Evolutionary conservation across 1,139 yeast species (phyloP).

Genomic region (Arxiozyma bovina): DNA sequence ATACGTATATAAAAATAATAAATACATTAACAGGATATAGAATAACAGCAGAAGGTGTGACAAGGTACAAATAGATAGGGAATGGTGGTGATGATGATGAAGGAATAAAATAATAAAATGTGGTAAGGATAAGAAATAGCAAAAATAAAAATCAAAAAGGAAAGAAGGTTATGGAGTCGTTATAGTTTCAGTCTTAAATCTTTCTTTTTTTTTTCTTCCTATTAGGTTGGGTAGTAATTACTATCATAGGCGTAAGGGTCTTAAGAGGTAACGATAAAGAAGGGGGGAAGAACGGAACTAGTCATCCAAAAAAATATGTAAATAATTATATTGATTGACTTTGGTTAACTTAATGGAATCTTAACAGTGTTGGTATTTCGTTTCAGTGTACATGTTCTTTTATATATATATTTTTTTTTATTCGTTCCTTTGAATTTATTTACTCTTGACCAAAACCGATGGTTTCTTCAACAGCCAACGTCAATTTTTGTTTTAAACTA

Average conservation of each 20-base stretch:
- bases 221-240: no score
- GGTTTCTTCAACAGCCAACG: constrained; percentile 86
- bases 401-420: no score
- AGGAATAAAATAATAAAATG: background rate
- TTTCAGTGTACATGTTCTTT: background rate
- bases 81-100: background rate
- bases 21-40: background rate
- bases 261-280: background rate
- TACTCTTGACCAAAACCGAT: constrained; percentile 92
- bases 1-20: no score
- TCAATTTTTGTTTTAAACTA: constrained; percentile 67
- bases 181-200: background rate
- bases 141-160: background rate
- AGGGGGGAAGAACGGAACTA: no score
- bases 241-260: background rate
- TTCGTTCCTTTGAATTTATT: background rate
- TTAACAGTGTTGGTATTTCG: background rate
- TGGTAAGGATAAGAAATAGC: background rate
- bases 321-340: no score
- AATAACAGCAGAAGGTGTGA: background rate
- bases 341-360: background rate
- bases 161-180: background rate
- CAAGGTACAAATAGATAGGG: no score
- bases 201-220: no score
- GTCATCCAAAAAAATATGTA: background rate